Evolutionary conservation across 306 rosid species (phyloP).

Genomic region (Leucaena leucocephala): DNA sequence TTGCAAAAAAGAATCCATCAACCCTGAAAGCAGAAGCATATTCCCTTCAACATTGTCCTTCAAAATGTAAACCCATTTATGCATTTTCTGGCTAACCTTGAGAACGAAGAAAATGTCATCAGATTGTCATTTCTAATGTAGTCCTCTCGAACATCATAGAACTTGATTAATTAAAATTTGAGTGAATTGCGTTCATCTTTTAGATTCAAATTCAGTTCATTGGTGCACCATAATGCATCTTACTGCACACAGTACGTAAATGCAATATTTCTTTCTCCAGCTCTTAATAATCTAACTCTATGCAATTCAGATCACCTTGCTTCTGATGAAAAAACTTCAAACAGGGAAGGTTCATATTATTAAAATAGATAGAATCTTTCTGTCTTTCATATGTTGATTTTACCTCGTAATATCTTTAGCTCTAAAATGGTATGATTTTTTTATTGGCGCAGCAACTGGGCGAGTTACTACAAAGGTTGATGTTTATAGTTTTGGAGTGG

Average conservation of each 20-base stretch:
- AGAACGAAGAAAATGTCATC: not conserved
- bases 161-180: too few relatives aligned
- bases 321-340: too few relatives aligned
- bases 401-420: not conserved
- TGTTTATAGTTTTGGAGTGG: constrained; percentile 88
- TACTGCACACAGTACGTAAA: too few relatives aligned
- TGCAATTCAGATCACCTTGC: too few relatives aligned
- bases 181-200: too few relatives aligned
- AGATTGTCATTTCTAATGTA: not conserved
- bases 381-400: not conserved
- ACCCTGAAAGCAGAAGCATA: not conserved
- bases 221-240: too few relatives aligned
- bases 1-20: not conserved
- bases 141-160: not conserved
- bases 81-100: not conserved
- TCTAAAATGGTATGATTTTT: not conserved
- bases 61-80: not conserved
- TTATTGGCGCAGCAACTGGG: constrained; percentile 66
- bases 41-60: not conserved
- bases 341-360: too few relatives aligned
- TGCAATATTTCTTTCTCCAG: too few relatives aligned
- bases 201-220: too few relatives aligned
- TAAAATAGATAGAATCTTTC: too few relatives aligned
- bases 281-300: too few relatives aligned
- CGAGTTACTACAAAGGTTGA: constrained; percentile 95